These are phyloP conservation scores for Candida wancherniae DNA, from an alignment of 805 yeast species.

Conservation along the genomic window DNA sequence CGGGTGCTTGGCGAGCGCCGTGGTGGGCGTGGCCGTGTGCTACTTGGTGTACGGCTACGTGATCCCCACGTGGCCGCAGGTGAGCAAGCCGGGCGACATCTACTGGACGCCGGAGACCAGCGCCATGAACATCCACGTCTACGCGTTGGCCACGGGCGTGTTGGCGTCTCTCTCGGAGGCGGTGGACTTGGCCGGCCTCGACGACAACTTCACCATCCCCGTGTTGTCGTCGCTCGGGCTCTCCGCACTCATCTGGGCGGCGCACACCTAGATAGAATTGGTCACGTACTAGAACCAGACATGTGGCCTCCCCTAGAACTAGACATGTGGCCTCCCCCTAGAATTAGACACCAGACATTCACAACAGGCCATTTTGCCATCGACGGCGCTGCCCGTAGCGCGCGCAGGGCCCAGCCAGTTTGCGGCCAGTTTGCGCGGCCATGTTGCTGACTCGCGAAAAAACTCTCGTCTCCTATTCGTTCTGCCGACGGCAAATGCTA, in stretches of 20 bases:
- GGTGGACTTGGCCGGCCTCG: constrained; percentile 68
- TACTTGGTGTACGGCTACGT: constrained; percentile 67
- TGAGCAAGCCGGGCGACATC: constrained; percentile 53
- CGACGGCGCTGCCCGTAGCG: too few relatives aligned
- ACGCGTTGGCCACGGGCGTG: constrained; percentile 65
- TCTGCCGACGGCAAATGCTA: too few relatives aligned
- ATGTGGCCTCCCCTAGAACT: too few relatives aligned
- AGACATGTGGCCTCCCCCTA: too few relatives aligned
- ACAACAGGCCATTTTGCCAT: too few relatives aligned
- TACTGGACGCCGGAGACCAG: constrained; percentile 65
- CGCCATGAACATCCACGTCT: constrained; percentile 44
- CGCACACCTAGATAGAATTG: constrained; percentile 3
- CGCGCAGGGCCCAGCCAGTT: too few relatives aligned
- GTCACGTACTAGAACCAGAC: too few relatives aligned
- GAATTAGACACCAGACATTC: too few relatives aligned
- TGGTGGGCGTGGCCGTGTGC: constrained; percentile 64
- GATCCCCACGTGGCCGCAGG: constrained; percentile 52
- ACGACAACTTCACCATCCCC: constrained; percentile 94
- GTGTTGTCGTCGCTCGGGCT: constrained; percentile 71
- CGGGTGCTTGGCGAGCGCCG: constrained; percentile 84
- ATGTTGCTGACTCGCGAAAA: too few relatives aligned
- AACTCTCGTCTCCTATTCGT: too few relatives aligned
- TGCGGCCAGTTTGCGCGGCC: too few relatives aligned
- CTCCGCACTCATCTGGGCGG: constrained; percentile 38
- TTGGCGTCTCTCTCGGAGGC: constrained; percentile 87